phyloP scores from a whole-genome alignment of 495 filamentous ascomycete genomes.

The Neurospora discreta region DNA sequence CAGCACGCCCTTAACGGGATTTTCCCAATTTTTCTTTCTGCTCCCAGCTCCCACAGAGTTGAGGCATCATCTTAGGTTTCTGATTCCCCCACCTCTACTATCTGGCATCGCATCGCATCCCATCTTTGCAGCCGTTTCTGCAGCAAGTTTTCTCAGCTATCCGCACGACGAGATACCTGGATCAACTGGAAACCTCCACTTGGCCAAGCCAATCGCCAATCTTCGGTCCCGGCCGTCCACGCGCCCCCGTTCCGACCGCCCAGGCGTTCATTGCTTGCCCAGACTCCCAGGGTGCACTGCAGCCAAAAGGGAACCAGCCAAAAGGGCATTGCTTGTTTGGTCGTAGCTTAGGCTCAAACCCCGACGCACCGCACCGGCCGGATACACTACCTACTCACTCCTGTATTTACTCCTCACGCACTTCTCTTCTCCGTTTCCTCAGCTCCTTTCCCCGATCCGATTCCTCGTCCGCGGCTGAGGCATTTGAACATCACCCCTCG shows the following conservation, averaged over 20 bases:
- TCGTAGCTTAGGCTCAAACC: background rate
- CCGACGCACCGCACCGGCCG: background rate
- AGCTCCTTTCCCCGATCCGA: background rate
- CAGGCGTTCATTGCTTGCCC: background rate
- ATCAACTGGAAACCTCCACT: background rate
- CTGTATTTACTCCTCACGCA: background rate
- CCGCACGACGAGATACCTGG: background rate
- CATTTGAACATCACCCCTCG: constrained; percentile 17
- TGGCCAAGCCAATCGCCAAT: background rate
- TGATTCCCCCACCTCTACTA: background rate
- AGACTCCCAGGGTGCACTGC: background rate
- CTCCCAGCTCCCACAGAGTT: background rate
- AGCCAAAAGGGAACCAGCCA: background rate
- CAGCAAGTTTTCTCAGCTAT: background rate
- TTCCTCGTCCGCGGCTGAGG: constrained; percentile 19
- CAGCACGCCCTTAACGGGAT: background rate
- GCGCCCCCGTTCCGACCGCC: background rate
- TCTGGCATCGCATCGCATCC: background rate
- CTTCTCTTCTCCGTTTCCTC: background rate
- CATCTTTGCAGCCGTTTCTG: background rate
- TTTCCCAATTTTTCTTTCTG: background rate
- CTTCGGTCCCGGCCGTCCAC: background rate
- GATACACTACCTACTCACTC: background rate
- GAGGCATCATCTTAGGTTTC: background rate
- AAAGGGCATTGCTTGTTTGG: background rate